A percentile compares a stretch with the other conserved stretches of the same genome.
These are phyloP conservation scores for Morella rubra DNA, from an alignment of 306 rosid species.

Conservation along the genomic window DNA sequence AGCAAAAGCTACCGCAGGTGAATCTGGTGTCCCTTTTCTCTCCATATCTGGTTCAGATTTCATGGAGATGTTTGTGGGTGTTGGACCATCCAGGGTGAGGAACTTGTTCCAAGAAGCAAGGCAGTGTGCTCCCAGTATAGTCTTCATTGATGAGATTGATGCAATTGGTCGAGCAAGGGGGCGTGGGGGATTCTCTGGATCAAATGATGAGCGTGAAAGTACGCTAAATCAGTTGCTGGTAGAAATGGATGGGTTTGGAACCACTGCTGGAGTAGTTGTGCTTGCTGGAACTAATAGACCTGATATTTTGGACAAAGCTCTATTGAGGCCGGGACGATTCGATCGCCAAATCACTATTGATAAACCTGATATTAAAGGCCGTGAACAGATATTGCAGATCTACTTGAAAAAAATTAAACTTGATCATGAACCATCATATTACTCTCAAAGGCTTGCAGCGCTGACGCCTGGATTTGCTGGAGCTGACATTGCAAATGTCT, in stretches of 20 bases:
- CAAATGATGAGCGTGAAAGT: constrained; percentile 96
- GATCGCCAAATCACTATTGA: constrained; percentile 84
- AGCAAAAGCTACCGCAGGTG: constrained; percentile 99
- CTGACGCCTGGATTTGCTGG: constrained; percentile 99
- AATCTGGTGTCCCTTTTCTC: constrained; percentile 93
- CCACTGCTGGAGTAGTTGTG: constrained; percentile 93
- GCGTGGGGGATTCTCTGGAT: constrained; percentile 83
- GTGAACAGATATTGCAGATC: constrained; percentile 84
- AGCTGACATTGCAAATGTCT: constrained; percentile 98
- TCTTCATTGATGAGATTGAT: constrained; percentile 96
- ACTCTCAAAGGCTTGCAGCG: constrained; percentile 92
- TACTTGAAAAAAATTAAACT: constrained; percentile 86
- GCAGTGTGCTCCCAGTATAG: constrained; percentile 92
- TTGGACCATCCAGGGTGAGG: constrained; percentile 96
- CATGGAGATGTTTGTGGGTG: constrained; percentile 98
- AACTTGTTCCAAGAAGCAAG: constrained; percentile 95
- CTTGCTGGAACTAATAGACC: constrained; percentile 99
- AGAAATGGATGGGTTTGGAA: constrained; percentile 98
- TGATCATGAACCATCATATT: constrained; percentile 77
- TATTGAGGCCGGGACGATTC: constrained; percentile 91
- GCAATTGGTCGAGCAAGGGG: constrained; percentile 99
- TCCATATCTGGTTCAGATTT: constrained; percentile 94
- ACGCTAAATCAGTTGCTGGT: constrained; percentile 94
- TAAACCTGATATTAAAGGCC: constrained; percentile 86
- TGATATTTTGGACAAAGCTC: constrained; percentile 92